phyloP scores from a whole-genome alignment of 2,329 filamentous ascomycete species.

The Diaporthe humulicola region DNA sequence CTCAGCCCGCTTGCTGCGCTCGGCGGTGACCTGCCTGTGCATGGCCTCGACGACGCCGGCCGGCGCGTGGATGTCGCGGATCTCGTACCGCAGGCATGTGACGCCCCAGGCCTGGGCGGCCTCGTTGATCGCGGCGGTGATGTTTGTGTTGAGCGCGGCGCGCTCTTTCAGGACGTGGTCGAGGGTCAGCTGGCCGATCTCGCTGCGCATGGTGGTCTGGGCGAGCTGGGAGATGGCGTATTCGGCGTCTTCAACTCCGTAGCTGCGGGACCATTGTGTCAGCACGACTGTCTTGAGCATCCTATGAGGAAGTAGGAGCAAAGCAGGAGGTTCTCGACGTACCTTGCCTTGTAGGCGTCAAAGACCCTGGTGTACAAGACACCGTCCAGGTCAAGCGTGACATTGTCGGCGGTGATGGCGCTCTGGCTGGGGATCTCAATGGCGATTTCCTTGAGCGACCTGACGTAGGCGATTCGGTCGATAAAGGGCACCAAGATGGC shows the following conservation, averaged over 20 bases:
- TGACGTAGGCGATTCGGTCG: conserved; percentile 97
- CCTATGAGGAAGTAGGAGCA: not conserved
- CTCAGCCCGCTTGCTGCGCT: conserved; percentile 96
- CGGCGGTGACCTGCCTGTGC: conserved; percentile 97
- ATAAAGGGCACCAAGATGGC: conserved; percentile 90
- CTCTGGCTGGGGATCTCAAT: conserved; percentile 98
- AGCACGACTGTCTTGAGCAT: not conserved
- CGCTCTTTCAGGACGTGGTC: conserved; percentile 99
- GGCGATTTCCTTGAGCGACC: conserved; percentile 94
- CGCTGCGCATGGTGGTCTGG: conserved; percentile 98
- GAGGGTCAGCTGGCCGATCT: conserved; percentile 95
- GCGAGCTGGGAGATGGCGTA: conserved; percentile 98
- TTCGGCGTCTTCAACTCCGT: conserved; percentile 97
- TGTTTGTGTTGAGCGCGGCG: conserved; percentile 95
- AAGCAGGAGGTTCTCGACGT: conserved; percentile 46
- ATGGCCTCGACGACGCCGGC: conserved; percentile 95
- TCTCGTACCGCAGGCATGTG: conserved; percentile 96
- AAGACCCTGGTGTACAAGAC: conserved; percentile 96
- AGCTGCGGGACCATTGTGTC: conserved; percentile 66
- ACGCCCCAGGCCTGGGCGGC: conserved; percentile 98
- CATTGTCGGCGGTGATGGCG: conserved; percentile 98
- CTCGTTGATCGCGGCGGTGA: conserved; percentile 98
- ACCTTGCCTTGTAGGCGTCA: conserved; percentile 98
- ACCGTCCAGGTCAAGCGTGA: conserved; percentile 95
- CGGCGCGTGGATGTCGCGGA: conserved; percentile 96